A percentile compares a stretch with the other conserved stretches of the same genome.
Conservation (phyloP, 257 asterid species). For the Nemophila menziesii region DNA sequence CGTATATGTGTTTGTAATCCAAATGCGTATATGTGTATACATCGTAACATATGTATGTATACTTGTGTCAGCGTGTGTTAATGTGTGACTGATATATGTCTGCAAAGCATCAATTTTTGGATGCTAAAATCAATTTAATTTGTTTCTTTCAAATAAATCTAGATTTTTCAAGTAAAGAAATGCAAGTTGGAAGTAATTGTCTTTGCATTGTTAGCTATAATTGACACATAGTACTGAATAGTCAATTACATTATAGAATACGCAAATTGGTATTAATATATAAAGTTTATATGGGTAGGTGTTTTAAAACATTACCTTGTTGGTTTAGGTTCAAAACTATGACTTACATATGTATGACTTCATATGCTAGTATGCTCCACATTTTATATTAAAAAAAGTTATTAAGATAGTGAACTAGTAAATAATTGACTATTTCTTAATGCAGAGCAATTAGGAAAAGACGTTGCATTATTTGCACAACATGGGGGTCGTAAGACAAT, state of each 20-base stretch:
- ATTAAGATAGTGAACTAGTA: slow-evolving; percentile 1
- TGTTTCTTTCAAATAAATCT: background rate
- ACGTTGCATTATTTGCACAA: slow-evolving; percentile 77
- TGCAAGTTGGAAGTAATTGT: background rate
- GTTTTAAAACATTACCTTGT: background rate
- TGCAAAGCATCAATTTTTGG: background rate
- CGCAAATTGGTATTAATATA: too few species aligned
- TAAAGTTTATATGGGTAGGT: background rate
- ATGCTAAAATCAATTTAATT: too few species aligned
- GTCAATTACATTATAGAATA: background rate
- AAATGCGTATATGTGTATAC: background rate
- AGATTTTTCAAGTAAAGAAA: background rate
- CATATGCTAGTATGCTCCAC: background rate
- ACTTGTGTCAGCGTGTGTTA: too few species aligned
- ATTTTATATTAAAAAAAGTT: background rate
- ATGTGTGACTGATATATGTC: background rate
- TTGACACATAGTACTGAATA: too few species aligned
- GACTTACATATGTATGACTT: background rate
- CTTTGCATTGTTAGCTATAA: background rate
- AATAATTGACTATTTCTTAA: slow-evolving; percentile 9
- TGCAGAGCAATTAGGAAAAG: slow-evolving; percentile 83
- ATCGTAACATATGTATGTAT: background rate
- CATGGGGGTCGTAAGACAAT: slow-evolving; percentile 88
- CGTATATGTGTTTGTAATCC: background rate
- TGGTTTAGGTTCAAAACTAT: background rate